Percentiles rank a stretch among this genome's conserved stretches.
These are phyloP conservation scores for Macrotyloma uniflorum DNA, from an alignment of 306 rosid genomes.

Conservation along the genomic window DNA sequence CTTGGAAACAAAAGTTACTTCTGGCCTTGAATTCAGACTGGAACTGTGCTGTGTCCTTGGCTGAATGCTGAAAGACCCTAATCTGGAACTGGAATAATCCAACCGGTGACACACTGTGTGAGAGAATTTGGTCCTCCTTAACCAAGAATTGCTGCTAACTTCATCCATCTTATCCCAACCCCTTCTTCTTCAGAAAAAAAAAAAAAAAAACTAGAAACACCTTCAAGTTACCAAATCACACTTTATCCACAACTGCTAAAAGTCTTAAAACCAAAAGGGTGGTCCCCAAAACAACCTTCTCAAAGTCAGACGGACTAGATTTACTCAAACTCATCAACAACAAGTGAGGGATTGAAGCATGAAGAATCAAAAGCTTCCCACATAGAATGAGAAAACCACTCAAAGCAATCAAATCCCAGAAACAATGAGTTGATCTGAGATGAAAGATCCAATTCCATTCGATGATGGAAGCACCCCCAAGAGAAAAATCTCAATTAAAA, in stretches of 20 bases:
- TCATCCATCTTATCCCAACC: constrained; percentile 60
- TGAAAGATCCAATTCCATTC: constrained; percentile 54
- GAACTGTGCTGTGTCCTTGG: constrained; percentile 32
- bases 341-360: background rate
- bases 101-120: constrained; percentile 84
- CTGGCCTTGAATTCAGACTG: constrained; percentile 59
- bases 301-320: constrained; percentile 29
- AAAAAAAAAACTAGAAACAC: constrained; percentile 11
- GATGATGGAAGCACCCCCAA: constrained; percentile 42
- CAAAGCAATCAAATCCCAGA: constrained; percentile 45
- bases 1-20: constrained; percentile 23
- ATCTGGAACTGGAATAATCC: constrained; percentile 64
- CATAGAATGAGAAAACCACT: constrained; percentile 42
- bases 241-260: constrained; percentile 37
- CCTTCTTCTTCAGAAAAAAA: background rate
- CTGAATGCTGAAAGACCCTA: constrained; percentile 42
- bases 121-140: constrained; percentile 83
- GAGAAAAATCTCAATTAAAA: constrained; percentile 43
- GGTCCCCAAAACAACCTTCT: constrained; percentile 24
- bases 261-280: constrained; percentile 40
- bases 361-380: constrained; percentile 33
- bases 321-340: constrained; percentile 53
- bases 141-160: constrained; percentile 68
- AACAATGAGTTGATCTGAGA: constrained; percentile 43
- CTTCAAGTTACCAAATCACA: constrained; percentile 34